Conservation (phyloP, 1,284 basidiomycete species). For the Vanrija humicola region DNA sequence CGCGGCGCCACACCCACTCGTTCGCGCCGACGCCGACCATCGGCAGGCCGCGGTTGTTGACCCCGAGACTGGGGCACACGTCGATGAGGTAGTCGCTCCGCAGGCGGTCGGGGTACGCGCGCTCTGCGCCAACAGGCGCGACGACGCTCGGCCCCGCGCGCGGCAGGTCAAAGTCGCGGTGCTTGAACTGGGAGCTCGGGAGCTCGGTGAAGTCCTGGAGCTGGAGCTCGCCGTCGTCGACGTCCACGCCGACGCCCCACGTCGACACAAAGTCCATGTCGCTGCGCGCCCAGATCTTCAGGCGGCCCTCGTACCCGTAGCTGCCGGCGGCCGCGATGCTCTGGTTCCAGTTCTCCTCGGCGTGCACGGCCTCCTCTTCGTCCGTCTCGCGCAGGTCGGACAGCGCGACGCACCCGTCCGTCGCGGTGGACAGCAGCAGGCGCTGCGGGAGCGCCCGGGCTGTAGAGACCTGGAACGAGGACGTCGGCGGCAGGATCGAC, state of each 20-base stretch:
- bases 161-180: slow-evolving; percentile 26
- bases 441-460: slow-evolving; percentile 21
- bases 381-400: slow-evolving; percentile 49
- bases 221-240: slow-evolving; percentile 35
- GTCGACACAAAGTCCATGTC: slow-evolving; percentile 48
- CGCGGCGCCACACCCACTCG: slow-evolving; percentile 28
- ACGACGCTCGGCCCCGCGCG: slow-evolving; percentile 19
- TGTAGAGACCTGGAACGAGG: slow-evolving; percentile 21
- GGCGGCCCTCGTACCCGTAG: slow-evolving; percentile 26
- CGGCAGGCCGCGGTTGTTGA: slow-evolving; percentile 32
- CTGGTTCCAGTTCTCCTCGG: slow-evolving; percentile 47
- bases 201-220: slow-evolving; percentile 29
- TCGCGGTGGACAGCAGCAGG: slow-evolving; percentile 50
- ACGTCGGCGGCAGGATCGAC: slow-evolving; percentile 47
- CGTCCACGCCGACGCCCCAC: slow-evolving; percentile 31
- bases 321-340: slow-evolving; percentile 40
- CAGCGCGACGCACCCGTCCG: slow-evolving; percentile 52
- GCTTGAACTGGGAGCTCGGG: slow-evolving; percentile 33
- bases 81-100: slow-evolving; percentile 44
- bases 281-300: slow-evolving; percentile 47
- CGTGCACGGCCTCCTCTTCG: slow-evolving; percentile 52
- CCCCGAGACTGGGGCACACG: slow-evolving; percentile 42
- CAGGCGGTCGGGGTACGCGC: slow-evolving; percentile 23
- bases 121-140: slow-evolving; percentile 33
- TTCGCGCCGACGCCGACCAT: slow-evolving; percentile 43